Percentiles rank a stretch among this genome's conserved stretches.
These are phyloP conservation scores for Pseudocercospora eumusae DNA, from an alignment of 2,329 filamentous ascomycete genomes.

Conservation along the genomic window DNA sequence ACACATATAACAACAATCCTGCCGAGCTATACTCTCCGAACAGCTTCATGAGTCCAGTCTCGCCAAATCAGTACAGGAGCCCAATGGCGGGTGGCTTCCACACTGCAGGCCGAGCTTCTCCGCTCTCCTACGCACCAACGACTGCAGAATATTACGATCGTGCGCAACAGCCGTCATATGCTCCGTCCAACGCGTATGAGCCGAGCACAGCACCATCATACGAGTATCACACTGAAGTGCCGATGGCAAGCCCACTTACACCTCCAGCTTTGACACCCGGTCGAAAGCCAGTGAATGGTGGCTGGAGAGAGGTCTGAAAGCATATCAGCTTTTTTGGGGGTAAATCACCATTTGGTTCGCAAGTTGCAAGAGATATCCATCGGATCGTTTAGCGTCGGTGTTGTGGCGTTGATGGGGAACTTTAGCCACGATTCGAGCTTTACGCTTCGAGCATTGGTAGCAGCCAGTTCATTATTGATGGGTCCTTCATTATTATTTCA, in stretches of 20 bases:
- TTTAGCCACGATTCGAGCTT: not conserved
- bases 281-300: constrained; percentile 40
- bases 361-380: not conserved
- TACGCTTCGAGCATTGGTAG: not conserved
- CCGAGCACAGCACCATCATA: constrained; percentile 21
- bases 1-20: constrained; percentile 13
- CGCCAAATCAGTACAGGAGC: constrained; percentile 14
- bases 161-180: constrained; percentile 9
- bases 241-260: constrained; percentile 27
- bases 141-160: constrained; percentile 15
- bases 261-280: constrained; percentile 24
- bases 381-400: not conserved
- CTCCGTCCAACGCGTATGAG: constrained; percentile 27
- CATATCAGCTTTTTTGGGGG: not conserved
- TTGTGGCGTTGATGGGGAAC: not conserved
- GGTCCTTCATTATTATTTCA: not conserved
- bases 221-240: constrained; percentile 17
- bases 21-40: not conserved
- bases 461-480: not conserved
- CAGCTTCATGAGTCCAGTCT: constrained; percentile 10
- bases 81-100: constrained; percentile 15
- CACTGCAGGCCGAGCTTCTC: constrained; percentile 8
- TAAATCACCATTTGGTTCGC: not conserved
- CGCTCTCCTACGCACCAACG: constrained; percentile 12
- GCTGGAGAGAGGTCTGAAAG: constrained; percentile 38